phyloP scores from a whole-genome alignment of 805 yeast species.

The Vanderwaltozyma yarrowii region DNA sequence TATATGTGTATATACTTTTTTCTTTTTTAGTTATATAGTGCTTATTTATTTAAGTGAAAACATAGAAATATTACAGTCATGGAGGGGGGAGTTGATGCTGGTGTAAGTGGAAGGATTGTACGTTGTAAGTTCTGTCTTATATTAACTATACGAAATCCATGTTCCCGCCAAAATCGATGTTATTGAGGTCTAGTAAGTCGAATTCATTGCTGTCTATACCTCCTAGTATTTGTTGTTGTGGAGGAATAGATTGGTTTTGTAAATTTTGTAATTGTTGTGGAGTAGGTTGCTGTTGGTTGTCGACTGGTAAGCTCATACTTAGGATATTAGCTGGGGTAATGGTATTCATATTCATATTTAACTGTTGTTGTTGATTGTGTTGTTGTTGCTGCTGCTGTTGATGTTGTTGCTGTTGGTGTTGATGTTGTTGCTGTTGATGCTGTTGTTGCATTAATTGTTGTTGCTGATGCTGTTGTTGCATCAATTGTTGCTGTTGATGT shows the following conservation, averaged over 20 bases:
- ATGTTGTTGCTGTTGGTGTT: conserved; percentile 2
- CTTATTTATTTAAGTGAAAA: no score
- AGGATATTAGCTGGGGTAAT: conserved; percentile 17
- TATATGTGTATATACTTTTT: no score
- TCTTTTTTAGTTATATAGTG: no score
- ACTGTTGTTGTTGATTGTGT: conserved; percentile 3
- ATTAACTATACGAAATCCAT: conserved; percentile 23
- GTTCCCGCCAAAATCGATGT: conserved; percentile 22
- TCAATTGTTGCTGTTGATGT: conserved; percentile 1
- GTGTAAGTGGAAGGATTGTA: no score
- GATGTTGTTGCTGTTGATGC: conserved; percentile 3
- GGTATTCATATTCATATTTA: conserved; percentile 9
- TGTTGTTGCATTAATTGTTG: conserved; percentile 4
- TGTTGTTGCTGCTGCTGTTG: neutral
- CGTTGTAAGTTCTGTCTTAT: no score
- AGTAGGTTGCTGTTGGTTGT: conserved; percentile 6
- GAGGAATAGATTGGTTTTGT: conserved; percentile 1
- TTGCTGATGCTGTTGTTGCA: conserved; percentile 3
- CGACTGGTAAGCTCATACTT: conserved; percentile 10
- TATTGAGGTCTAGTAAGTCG: conserved; percentile 20
- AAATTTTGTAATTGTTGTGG: conserved; percentile 2
- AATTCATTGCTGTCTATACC: conserved; percentile 6
- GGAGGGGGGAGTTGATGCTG: no score
- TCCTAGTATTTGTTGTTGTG: neutral
- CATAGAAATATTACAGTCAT: no score